Percentiles rank a stretch among this genome's conserved stretches.
Conservation (phyloP, 352 stramenopile genomes). For the Phytophthora boehmeriae region DNA sequence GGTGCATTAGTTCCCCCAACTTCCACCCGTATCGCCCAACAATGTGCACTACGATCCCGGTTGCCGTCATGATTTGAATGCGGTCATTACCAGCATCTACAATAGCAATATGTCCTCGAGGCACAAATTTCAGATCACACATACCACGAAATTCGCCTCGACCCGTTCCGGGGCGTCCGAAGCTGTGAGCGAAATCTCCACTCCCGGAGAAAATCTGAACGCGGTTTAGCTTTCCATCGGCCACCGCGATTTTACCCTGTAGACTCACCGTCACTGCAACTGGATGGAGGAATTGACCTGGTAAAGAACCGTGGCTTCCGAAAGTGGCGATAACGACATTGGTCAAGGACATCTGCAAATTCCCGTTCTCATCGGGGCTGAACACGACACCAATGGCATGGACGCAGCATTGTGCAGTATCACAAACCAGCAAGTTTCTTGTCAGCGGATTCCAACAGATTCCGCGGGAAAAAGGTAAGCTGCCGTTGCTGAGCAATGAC, state of each 20-base stretch:
- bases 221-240: constrained; percentile 55
- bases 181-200: constrained; percentile 48
- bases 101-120: constrained; percentile 53
- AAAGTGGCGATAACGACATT: constrained; percentile 17
- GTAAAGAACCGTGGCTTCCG: constrained; percentile 37
- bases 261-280: constrained; percentile 58
- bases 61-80: constrained; percentile 57
- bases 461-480: constrained; percentile 33
- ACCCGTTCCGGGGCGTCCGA: constrained; percentile 46
- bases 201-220: constrained; percentile 65
- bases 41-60: constrained; percentile 41
- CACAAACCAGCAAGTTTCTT: constrained; percentile 52
- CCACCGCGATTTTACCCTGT: constrained; percentile 60
- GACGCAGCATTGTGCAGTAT: constrained; percentile 45
- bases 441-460: constrained; percentile 64
- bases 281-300: constrained; percentile 56
- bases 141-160: constrained; percentile 59
- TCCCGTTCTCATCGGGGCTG: constrained; percentile 17
- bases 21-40: constrained; percentile 44
- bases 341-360: constrained; percentile 18
- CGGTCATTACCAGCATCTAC: constrained; percentile 64
- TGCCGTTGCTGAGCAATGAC: constrained; percentile 12
- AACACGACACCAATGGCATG: constrained; percentile 33
- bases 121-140: constrained; percentile 57
- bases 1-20: constrained; percentile 38